phyloP scores from a whole-genome alignment of 192 early-diverging fungal species.

The Umbelopsis isabellina region DNA sequence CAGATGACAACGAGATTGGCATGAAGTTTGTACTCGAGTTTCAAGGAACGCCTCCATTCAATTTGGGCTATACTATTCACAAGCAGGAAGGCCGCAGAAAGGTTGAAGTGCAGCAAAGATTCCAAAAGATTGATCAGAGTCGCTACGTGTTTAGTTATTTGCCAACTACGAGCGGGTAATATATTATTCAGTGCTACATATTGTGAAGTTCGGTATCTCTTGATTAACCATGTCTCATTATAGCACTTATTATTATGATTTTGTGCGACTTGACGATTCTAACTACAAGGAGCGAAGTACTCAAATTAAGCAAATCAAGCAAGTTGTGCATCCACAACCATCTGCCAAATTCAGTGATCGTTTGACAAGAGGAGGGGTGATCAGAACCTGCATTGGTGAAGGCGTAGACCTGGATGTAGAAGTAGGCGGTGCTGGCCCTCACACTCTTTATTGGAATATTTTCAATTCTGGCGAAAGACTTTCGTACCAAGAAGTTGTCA shows the following conservation, averaged over 20 bases:
- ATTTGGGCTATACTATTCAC: constrained; percentile 32
- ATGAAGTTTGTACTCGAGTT: constrained; percentile 39
- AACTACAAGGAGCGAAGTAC: constrained; percentile 35
- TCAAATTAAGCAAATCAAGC: constrained; percentile 29
- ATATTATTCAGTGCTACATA: neutral
- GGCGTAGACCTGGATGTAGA: constrained; percentile 37
- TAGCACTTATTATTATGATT: constrained; percentile 41
- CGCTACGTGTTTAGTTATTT: constrained; percentile 36
- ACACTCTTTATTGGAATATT: constrained; percentile 39
- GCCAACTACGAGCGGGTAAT: constrained; percentile 35
- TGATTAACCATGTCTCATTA: neutral
- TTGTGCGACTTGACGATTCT: constrained; percentile 30
- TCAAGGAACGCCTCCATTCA: constrained; percentile 34
- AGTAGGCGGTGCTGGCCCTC: constrained; percentile 41
- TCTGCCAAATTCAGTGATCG: constrained; percentile 34
- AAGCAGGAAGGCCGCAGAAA: constrained; percentile 21
- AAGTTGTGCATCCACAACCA: constrained; percentile 51
- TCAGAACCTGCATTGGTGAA: constrained; percentile 46
- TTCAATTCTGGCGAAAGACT: constrained; percentile 30
- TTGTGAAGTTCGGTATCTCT: neutral
- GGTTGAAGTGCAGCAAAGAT: constrained; percentile 16
- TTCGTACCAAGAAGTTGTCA: constrained; percentile 27
- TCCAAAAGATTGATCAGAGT: constrained; percentile 26
- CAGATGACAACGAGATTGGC: constrained; percentile 38
- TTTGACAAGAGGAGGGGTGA: neutral